Conservation (phyloP, 1,284 basidiomycete species). For the Marasmius tenuissimus region DNA sequence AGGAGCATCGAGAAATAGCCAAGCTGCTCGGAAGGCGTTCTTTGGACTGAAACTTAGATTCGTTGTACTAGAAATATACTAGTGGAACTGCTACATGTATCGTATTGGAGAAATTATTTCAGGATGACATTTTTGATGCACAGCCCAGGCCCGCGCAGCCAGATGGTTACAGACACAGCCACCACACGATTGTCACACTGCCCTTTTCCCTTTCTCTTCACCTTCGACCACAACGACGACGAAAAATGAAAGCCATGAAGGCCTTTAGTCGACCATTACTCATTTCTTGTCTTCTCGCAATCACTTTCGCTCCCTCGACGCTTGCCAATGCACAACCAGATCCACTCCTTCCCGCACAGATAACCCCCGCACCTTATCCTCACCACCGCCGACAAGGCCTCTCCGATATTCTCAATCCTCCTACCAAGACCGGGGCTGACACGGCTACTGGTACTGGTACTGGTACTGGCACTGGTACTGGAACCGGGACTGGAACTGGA, state of each 20-base stretch:
- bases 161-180: background rate
- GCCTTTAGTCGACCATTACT: slow-evolving; percentile 1
- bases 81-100: background rate
- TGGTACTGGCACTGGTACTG: background rate
- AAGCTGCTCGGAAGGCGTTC: slow-evolving; percentile 74
- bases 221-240: background rate
- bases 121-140: background rate
- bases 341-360: background rate
- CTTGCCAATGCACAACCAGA: background rate
- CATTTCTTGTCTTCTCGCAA: background rate
- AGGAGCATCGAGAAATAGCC: slow-evolving; percentile 81
- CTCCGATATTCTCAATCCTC: background rate
- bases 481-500: background rate
- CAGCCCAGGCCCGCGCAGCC: background rate
- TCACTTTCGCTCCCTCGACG: background rate
- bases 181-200: background rate
- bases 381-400: background rate
- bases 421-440: background rate
- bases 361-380: background rate
- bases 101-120: background rate
- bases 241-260: background rate
- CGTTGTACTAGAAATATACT: background rate
- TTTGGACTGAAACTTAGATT: slow-evolving; percentile 54
- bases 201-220: background rate
- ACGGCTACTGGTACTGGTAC: background rate